phyloP scores from a whole-genome alignment of 2,329 filamentous ascomycete genomes.

The Penicillium sp. region DNA sequence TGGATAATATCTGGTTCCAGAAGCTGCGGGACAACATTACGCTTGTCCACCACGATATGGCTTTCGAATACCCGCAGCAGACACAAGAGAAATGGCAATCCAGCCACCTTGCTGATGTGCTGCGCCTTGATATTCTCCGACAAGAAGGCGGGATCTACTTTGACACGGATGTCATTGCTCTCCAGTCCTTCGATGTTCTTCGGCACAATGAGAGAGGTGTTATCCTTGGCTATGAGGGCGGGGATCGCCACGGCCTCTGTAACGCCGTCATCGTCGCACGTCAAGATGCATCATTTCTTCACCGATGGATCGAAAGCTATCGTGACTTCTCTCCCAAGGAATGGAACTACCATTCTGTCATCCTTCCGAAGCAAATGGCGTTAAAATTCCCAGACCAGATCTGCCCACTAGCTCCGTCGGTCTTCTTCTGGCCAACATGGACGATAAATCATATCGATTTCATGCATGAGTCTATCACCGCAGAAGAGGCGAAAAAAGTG shows the following conservation, averaged over 20 bases:
- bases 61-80: conserved; percentile 34
- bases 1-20: conserved; percentile 39
- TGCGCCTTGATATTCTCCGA: conserved; percentile 37
- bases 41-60: conserved; percentile 37
- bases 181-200: conserved; percentile 33
- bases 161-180: conserved; percentile 38
- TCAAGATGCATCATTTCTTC: conserved; percentile 36
- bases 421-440: conserved; percentile 47
- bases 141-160: conserved; percentile 40
- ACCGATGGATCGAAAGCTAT: conserved; percentile 38
- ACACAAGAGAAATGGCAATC: conserved; percentile 11
- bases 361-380: conserved; percentile 34
- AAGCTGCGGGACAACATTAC: conserved; percentile 36
- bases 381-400: conserved; percentile 31
- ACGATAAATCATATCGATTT: conserved; percentile 40
- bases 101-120: conserved; percentile 32
- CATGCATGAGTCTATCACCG: conserved; percentile 38
- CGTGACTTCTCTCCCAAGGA: conserved; percentile 32
- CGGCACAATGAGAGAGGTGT: conserved; percentile 32
- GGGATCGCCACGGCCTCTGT: conserved; percentile 40
- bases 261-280: conserved; percentile 42
- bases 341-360: conserved; percentile 43
- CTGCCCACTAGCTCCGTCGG: conserved; percentile 37
- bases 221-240: conserved; percentile 39
- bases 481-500: conserved; percentile 31